These are phyloP conservation scores for Xylaria sp. DNA, from an alignment of 2,329 filamentous ascomycete species.

Conservation along the genomic window DNA sequence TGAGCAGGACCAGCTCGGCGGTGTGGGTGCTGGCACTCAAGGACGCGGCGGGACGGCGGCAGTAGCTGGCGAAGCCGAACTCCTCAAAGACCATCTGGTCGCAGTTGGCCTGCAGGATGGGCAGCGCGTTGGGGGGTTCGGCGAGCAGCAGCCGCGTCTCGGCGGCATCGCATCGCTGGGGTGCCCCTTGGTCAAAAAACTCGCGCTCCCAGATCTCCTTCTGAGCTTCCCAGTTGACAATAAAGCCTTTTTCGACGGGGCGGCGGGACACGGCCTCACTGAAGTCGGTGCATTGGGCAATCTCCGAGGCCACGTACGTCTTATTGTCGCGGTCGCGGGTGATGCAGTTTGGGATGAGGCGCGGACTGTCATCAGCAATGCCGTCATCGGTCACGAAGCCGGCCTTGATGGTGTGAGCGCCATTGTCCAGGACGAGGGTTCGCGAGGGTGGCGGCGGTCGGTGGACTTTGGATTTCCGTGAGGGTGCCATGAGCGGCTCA, in stretches of 20 bases:
- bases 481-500: conserved; percentile 43
- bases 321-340: conserved; percentile 82
- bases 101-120: conserved; percentile 84
- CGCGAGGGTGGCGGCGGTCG: conserved; percentile 64
- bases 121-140: conserved; percentile 85
- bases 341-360: conserved; percentile 86
- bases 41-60: conserved; percentile 73
- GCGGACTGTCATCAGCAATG: conserved; percentile 63
- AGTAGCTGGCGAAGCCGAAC: conserved; percentile 90
- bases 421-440: conserved; percentile 93
- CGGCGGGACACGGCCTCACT: conserved; percentile 87
- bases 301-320: conserved; percentile 81
- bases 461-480: conserved; percentile 62
- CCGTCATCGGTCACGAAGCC: conserved; percentile 70
- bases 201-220: conserved; percentile 95
- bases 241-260: conserved; percentile 91
- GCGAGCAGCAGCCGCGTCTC: conserved; percentile 87
- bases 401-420: conserved; percentile 89
- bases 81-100: conserved; percentile 99
- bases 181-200: conserved; percentile 77
- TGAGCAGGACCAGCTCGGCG: conserved; percentile 81
- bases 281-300: conserved; percentile 84
- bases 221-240: conserved; percentile 96
- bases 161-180: conserved; percentile 75
- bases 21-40: conserved; percentile 84